A percentile compares a stretch with the other conserved stretches of the same genome.
Evolutionary conservation across 2,329 filamentous ascomycete species (phyloP).

Genomic region (Xylariales sp.): DNA sequence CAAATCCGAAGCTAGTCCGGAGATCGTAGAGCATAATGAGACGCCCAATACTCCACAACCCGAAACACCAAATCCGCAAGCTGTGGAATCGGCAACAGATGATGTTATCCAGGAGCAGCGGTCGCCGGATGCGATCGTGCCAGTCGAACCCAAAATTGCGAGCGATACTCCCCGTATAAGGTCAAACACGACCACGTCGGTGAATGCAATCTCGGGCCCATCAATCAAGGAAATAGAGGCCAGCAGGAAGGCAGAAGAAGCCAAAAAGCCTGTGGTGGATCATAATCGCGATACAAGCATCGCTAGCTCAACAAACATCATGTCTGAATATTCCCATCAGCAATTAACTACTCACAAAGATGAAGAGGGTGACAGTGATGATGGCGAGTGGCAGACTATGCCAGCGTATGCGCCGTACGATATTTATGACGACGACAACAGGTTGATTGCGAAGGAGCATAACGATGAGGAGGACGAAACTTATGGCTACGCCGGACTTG

Average conservation of each 20-base stretch:
- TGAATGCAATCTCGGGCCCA: slow-evolving; percentile 24
- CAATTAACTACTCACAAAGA: slow-evolving; percentile 58
- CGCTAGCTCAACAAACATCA: slow-evolving; percentile 26
- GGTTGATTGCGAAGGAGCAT: slow-evolving; percentile 77
- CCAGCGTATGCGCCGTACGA: slow-evolving; percentile 89
- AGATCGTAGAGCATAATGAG: slow-evolving; percentile 14
- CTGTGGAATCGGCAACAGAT: slow-evolving; percentile 4
- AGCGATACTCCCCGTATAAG: slow-evolving; percentile 12
- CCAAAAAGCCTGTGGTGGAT: slow-evolving; percentile 15
- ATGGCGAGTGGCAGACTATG: slow-evolving; percentile 89
- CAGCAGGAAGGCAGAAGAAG: slow-evolving; percentile 20
- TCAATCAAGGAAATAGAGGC: slow-evolving; percentile 23
- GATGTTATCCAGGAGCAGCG: slow-evolving; percentile 7
- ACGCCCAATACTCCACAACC: slow-evolving; percentile 17
- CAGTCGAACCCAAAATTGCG: neutral
- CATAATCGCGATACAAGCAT: slow-evolving; percentile 34
- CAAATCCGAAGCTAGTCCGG: slow-evolving; percentile 7
- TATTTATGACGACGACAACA: slow-evolving; percentile 92
- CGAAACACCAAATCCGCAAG: slow-evolving; percentile 6
- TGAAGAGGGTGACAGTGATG: slow-evolving; percentile 51
- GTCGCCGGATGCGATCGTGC: no score
- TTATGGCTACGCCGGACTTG: slow-evolving; percentile 70
- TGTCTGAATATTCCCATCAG: slow-evolving; percentile 92
- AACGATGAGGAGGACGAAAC: slow-evolving; percentile 62
- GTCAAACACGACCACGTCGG: slow-evolving; percentile 9